A percentile compares a stretch with the other conserved stretches of the same genome.
Conservation (phyloP, 345 rosid genomes). For the Boechera stricta region DNA sequence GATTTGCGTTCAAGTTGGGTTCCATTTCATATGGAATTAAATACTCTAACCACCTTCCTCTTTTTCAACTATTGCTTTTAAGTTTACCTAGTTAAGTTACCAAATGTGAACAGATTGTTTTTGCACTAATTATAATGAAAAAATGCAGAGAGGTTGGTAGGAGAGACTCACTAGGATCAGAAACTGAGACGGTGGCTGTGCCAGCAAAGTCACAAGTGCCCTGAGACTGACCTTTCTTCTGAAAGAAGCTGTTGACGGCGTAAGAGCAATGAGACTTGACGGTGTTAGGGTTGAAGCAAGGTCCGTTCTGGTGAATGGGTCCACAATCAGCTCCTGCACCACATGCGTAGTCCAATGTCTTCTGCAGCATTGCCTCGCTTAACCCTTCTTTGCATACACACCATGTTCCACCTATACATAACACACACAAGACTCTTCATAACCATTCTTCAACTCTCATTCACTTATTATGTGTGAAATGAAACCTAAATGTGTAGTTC, state of each 20-base stretch:
- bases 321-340: conserved; percentile 97
- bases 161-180: conserved; percentile 65
- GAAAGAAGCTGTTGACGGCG: conserved; percentile 94
- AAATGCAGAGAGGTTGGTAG: background rate
- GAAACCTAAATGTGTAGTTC: conserved; percentile 19
- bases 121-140: background rate
- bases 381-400: conserved; percentile 79
- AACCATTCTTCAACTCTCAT: background rate
- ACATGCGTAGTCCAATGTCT: conserved; percentile 91
- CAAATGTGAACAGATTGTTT: conserved; percentile 22
- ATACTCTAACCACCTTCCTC: background rate
- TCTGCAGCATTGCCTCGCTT: conserved; percentile 64
- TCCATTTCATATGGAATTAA: conserved; percentile 14
- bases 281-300: conserved; percentile 76
- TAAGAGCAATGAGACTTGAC: conserved; percentile 80
- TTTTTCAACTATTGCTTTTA: conserved; percentile 6
- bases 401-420: conserved; percentile 66
- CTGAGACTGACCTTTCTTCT: conserved; percentile 68
- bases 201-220: conserved; percentile 91
- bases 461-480: conserved; percentile 13
- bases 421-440: conserved; percentile 2
- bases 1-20: conserved; percentile 26
- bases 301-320: conserved; percentile 63
- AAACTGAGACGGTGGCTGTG: conserved; percentile 56
- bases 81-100: conserved; percentile 17